Evolutionary conservation across 345 rosid species (phyloP).

Genomic region (Arabis alpina): DNA sequence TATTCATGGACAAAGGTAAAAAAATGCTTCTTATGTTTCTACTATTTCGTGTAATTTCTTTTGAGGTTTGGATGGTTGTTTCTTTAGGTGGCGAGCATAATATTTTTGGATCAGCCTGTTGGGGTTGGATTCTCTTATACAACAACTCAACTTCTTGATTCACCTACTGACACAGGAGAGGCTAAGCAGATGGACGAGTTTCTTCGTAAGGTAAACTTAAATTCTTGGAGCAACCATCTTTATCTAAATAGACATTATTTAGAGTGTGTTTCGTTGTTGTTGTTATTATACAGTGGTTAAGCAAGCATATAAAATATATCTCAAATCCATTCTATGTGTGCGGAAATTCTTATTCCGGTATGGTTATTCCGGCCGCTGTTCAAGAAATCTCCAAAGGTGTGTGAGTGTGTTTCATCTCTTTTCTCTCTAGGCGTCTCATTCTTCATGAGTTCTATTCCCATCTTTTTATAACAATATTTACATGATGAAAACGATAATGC

Average conservation of each 20-base stretch:
- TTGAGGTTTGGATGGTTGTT: background rate
- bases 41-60: slow-evolving; percentile 31
- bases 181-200: slow-evolving; percentile 51
- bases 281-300: slow-evolving; percentile 55
- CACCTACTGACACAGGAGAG: slow-evolving; percentile 50
- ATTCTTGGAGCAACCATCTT: background rate
- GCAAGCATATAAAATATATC: slow-evolving; percentile 51
- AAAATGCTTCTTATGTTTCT: background rate
- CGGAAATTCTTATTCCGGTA: slow-evolving; percentile 74
- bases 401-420: background rate
- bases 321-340: slow-evolving; percentile 54
- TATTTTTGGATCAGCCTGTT: slow-evolving; percentile 70
- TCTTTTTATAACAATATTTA: background rate
- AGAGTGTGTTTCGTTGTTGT: background rate
- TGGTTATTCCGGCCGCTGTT: slow-evolving; percentile 52
- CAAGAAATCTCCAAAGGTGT: slow-evolving; percentile 58
- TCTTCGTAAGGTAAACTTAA: slow-evolving; percentile 47
- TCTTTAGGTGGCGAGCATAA: slow-evolving; percentile 54
- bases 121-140: slow-evolving; percentile 78
- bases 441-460: background rate
- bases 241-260: background rate
- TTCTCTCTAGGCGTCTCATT: background rate
- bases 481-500: slow-evolving; percentile 29
- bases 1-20: slow-evolving; percentile 68
- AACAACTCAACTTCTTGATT: slow-evolving; percentile 37